Evolutionary conservation across 805 yeast genomes (phyloP).

Genomic region (Teunomyces funiuensis): DNA sequence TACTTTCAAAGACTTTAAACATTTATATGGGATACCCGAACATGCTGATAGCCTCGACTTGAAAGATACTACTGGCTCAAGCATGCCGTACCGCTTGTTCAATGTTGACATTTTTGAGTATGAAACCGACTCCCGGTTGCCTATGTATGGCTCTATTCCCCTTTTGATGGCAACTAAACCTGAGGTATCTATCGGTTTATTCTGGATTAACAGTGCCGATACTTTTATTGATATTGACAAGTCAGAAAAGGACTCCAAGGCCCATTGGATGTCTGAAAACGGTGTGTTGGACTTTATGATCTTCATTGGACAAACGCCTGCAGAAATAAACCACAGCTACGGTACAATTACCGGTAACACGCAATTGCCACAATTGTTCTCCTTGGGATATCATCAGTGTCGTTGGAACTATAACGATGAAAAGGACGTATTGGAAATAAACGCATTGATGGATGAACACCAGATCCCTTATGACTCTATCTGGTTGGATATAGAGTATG

Average conservation of each 20-base stretch:
- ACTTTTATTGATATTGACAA: constrained; percentile 77
- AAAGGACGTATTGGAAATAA: constrained; percentile 75
- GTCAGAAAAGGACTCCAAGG: constrained; percentile 30
- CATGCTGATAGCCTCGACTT: constrained; percentile 82
- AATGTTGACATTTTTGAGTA: constrained; percentile 97
- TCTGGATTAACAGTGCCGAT: constrained; percentile 93
- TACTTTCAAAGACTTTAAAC: constrained; percentile 54
- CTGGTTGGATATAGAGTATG: constrained; percentile 94
- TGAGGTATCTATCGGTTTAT: constrained; percentile 65
- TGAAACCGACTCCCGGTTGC: constrained; percentile 73
- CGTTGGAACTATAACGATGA: constrained; percentile 96
- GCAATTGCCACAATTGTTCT: constrained; percentile 69
- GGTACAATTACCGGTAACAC: constrained; percentile 73
- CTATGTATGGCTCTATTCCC: constrained; percentile 97
- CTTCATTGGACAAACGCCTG: constrained; percentile 59
- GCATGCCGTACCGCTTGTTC: constrained; percentile 78
- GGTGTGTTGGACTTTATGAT: constrained; percentile 79
- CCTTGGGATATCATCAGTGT: constrained; percentile 93
- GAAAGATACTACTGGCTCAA: constrained; percentile 60
- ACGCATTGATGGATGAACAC: constrained; percentile 64
- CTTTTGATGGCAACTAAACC: constrained; percentile 70
- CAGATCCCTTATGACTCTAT: constrained; percentile 85
- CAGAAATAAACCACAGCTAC: constrained; percentile 57
- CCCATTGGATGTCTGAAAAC: constrained; percentile 95
- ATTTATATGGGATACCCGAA: constrained; percentile 94